Conservation (phyloP, 176 grass and related monocot genomes). For the Raddia guianensis region DNA sequence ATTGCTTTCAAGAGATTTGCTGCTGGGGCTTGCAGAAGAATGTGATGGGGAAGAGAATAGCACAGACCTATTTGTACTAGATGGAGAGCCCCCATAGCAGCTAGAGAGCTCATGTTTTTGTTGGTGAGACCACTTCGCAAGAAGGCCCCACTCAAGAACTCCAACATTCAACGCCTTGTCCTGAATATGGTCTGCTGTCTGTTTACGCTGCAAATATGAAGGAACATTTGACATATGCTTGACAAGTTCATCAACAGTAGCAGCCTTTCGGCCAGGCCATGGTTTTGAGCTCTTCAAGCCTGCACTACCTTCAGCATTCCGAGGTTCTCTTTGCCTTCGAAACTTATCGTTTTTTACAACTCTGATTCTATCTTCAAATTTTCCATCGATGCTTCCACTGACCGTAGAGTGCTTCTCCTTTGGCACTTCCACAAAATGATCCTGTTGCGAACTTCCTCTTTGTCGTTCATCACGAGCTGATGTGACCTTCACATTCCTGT, state of each 20-base stretch:
- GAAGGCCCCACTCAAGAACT: conserved; percentile 88
- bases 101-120: conserved; percentile 50
- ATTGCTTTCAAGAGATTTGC: conserved; percentile 55
- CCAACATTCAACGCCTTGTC: conserved; percentile 86
- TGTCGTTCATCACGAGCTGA: conserved; percentile 34
- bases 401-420: conserved; percentile 43
- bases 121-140: conserved; percentile 73
- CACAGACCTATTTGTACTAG: conserved; percentile 44
- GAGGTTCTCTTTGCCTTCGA: conserved; percentile 34
- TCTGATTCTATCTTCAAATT: conserved; percentile 72
- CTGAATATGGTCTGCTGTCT: conserved; percentile 59
- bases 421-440: conserved; percentile 40
- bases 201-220: conserved; percentile 66
- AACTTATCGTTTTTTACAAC: conserved; percentile 55
- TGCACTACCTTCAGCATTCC: conserved; percentile 40
- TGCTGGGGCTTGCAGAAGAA: conserved; percentile 54
- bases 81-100: conserved; percentile 49
- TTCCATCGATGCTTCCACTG: conserved; percentile 40
- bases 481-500: conserved; percentile 41
- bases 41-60: conserved; percentile 55
- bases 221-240: conserved; percentile 97
- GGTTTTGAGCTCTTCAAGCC: conserved; percentile 69
- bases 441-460: conserved; percentile 45
- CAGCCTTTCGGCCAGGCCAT: conserved; percentile 72
- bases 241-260: conserved; percentile 74